Evolutionary conservation across 768 basidiomycete species (phyloP), one percentile per base, ranked within the genome.

Genomic region (Scleroderma citrinum): DNA sequence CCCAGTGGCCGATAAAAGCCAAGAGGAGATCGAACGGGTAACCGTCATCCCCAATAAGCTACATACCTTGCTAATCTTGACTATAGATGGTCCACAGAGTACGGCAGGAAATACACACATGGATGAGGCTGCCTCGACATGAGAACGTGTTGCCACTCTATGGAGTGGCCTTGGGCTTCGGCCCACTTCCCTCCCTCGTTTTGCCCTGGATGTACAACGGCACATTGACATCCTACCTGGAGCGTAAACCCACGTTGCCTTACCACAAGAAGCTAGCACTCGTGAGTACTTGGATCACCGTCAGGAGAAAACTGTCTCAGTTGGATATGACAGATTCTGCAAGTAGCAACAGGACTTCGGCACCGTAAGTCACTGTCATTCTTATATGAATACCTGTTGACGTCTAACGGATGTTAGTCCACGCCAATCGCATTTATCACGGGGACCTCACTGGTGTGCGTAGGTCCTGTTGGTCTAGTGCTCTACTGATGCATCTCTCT

Each of bases 311-410:
- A 5, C 34, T n/a, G 34, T 5, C n/a, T n/a, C n/a, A 13, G 12
- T 35, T n/a, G n/a, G 3, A 5, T 5, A 42, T 24, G 7, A 23
- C 24, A 42, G 40, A 42, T 42, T 29, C 14, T 42, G 16, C 69
- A 74, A 50, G 59, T 73, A 2, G 69, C 68, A 5, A 64, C 69
- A 39, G 75, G 72, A 43, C 55, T 75, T 7, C 44, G 58, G 12
- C 73, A 75, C 51, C 50, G 74, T 74, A 34, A 54, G 71, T 42
- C n/a, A 58, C 11, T 8, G 29, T 30, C 17, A 19, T 8, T 16
- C 32, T 2, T 7, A 38, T 24, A 16, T 29, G 8, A 3, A 2
- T n/a, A 3, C 21, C 19, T 13, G 3, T 41, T 42, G 19, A 35
- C 10, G 35, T 24, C 11, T 13, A 8, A 29, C 26, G 26, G 8